Conservation (phyloP, 2,329 filamentous ascomycete species). For the Colletotrichum melonis region DNA sequence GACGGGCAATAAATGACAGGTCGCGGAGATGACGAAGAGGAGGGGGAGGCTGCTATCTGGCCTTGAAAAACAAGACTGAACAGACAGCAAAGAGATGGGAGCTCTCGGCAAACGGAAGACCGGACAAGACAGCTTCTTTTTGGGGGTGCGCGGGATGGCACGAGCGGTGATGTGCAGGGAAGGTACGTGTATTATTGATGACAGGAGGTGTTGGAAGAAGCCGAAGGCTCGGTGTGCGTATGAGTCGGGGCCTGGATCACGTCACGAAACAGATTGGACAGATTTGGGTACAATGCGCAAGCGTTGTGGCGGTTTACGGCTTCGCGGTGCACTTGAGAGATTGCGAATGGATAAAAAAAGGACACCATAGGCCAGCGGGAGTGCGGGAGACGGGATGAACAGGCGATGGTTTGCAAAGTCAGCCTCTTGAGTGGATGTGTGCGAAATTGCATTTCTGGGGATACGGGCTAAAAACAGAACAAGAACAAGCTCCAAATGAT, state of each 20-base stretch:
- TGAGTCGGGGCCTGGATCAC: not conserved
- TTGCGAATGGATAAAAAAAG: not conserved
- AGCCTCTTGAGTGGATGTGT: constrained; percentile 1
- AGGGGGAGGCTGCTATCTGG: constrained; percentile 1
- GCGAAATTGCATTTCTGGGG: not conserved
- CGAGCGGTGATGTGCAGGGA: constrained; percentile 16
- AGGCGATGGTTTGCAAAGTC: constrained; percentile 6
- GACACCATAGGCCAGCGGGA: not conserved
- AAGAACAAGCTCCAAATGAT: not conserved
- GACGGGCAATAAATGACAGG: not conserved
- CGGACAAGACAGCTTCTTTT: constrained; percentile 1
- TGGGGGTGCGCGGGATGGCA: constrained; percentile 13
- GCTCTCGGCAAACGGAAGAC: not conserved
- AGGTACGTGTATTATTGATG: not conserved
- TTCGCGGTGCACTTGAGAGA: not conserved
- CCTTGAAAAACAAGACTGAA: not conserved
- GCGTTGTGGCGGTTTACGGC: not conserved
- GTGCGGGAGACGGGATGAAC: constrained; percentile 17
- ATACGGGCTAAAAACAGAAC: constrained; percentile 5
- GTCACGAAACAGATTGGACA: not conserved
- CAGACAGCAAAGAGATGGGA: not conserved
- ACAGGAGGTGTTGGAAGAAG: not conserved
- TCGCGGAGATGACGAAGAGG: not conserved
- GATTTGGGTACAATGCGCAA: not conserved
- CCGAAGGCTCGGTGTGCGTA: constrained; percentile 2